Conservation (phyloP, 192 early-diverging fungal genomes). For the Backusella tarrabulga region DNA sequence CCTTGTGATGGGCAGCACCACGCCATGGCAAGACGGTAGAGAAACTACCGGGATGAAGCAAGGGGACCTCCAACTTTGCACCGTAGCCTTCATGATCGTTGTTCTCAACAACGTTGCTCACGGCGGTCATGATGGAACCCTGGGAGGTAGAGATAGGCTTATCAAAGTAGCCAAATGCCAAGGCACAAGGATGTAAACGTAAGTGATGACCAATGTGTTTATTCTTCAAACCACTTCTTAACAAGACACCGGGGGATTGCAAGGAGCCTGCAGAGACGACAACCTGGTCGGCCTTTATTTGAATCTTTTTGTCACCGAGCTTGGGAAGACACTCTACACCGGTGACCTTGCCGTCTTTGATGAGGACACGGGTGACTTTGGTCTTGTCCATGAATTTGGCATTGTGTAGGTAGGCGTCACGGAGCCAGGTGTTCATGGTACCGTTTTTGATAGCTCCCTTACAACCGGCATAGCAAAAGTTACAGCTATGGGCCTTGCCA, state of each 20-base stretch:
- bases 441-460: slow-evolving; percentile 70
- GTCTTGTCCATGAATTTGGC: slow-evolving; percentile 59
- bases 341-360: slow-evolving; percentile 50
- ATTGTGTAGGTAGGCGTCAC: slow-evolving; percentile 62
- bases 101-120: slow-evolving; percentile 57
- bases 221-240: slow-evolving; percentile 66
- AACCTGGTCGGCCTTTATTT: slow-evolving; percentile 54
- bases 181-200: slow-evolving; percentile 57
- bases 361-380: slow-evolving; percentile 55
- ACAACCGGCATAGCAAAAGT: slow-evolving; percentile 70
- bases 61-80: slow-evolving; percentile 61
- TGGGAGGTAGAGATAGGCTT: slow-evolving; percentile 42
- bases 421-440: slow-evolving; percentile 62
- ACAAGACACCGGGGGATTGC: slow-evolving; percentile 62
- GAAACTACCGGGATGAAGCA: slow-evolving; percentile 53
- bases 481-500: slow-evolving; percentile 52
- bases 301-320: slow-evolving; percentile 12
- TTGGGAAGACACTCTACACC: slow-evolving; percentile 48
- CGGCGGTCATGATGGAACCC: slow-evolving; percentile 69
- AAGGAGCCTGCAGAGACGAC: slow-evolving; percentile 64
- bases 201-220: slow-evolving; percentile 68
- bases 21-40: slow-evolving; percentile 47
- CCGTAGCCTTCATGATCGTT: slow-evolving; percentile 64
- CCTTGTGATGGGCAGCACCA: slow-evolving; percentile 50
- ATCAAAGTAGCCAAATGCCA: slow-evolving; percentile 67